Conservation (phyloP, 2,329 filamentous ascomycete species). For the Fusarium decemcellulare region DNA sequence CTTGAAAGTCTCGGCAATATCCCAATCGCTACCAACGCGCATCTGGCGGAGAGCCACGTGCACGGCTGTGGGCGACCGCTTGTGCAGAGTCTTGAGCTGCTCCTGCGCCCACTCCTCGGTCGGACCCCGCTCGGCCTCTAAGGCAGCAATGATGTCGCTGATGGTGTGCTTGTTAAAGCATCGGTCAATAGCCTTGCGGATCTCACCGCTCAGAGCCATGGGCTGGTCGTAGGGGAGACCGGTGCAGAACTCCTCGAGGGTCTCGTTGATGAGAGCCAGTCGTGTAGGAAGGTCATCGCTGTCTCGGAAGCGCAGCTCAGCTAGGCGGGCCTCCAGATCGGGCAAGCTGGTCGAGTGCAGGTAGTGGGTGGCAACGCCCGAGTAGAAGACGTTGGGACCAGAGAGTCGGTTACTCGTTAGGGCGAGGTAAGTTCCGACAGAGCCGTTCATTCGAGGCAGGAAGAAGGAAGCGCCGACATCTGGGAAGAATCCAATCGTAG, state of each 20-base stretch:
- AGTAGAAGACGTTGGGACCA: constrained; percentile 89
- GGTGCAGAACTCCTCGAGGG: constrained; percentile 92
- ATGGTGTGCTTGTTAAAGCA: constrained; percentile 81
- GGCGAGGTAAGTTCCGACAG: constrained; percentile 91
- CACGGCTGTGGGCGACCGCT: constrained; percentile 88
- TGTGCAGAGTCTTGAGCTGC: constrained; percentile 80
- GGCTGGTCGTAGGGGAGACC: constrained; percentile 84
- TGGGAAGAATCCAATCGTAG: constrained; percentile 98
- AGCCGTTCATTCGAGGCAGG: constrained; percentile 88
- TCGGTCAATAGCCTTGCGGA: constrained; percentile 87
- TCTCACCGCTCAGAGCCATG: constrained; percentile 75
- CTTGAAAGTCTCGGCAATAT: constrained; percentile 86
- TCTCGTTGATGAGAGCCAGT: constrained; percentile 82
- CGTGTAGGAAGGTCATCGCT: constrained; percentile 74
- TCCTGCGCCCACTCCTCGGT: constrained; percentile 82
- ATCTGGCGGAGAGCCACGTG: constrained; percentile 89
- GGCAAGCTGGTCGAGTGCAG: constrained; percentile 90
- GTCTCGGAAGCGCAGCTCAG: constrained; percentile 91
- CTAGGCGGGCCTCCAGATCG: constrained; percentile 85
- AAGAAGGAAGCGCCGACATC: constrained; percentile 98
- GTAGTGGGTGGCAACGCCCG: constrained; percentile 96
- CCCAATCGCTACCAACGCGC: constrained; percentile 81
- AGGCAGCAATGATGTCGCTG: constrained; percentile 77
- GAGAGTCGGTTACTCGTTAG: constrained; percentile 88
- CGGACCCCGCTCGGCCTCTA: constrained; percentile 67